Conservation (phyloP, 805 yeast species). For the Teunomyces stri region DNA sequence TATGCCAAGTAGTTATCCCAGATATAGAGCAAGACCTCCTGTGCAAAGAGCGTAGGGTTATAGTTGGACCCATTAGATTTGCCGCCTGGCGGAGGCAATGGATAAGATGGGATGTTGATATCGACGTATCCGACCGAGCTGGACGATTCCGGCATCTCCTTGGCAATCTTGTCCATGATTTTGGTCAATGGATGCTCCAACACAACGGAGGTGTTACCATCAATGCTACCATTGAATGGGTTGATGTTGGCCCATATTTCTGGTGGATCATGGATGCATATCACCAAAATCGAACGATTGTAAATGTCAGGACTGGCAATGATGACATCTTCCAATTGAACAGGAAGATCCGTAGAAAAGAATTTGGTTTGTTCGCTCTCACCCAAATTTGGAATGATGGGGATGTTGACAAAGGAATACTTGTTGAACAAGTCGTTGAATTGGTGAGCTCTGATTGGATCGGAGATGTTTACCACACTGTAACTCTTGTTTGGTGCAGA, state of each 20-base stretch:
- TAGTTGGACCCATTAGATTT: constrained; percentile 30
- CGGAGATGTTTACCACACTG: constrained; percentile 55
- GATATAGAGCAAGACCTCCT: constrained; percentile 70
- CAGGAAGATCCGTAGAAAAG: constrained; percentile 43
- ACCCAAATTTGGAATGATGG: constrained; percentile 41
- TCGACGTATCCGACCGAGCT: constrained; percentile 72
- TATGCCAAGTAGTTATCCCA: constrained; percentile 91
- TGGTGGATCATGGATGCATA: constrained; percentile 86
- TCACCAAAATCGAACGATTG: constrained; percentile 58
- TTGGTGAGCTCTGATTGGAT: constrained; percentile 75
- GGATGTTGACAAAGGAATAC: constrained; percentile 64
- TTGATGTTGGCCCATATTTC: constrained; percentile 87
- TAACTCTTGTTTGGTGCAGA: constrained; percentile 22
- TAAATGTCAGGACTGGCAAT: constrained; percentile 71
- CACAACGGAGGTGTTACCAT: constrained; percentile 67
- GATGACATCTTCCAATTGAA: constrained; percentile 59
- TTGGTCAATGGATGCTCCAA: constrained; percentile 66
- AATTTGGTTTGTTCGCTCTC: constrained; percentile 13
- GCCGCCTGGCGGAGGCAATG: constrained; percentile 25
- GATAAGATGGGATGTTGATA: constrained; percentile 68
- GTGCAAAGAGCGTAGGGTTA: constrained; percentile 65
- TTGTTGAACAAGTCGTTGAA: constrained; percentile 51
- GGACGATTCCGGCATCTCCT: constrained; percentile 30
- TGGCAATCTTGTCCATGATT: constrained; percentile 55
- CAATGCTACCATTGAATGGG: constrained; percentile 75